Evolutionary conservation across 1,284 basidiomycete genomes (phyloP).

Genomic region (Heterobasidion occidentale): DNA sequence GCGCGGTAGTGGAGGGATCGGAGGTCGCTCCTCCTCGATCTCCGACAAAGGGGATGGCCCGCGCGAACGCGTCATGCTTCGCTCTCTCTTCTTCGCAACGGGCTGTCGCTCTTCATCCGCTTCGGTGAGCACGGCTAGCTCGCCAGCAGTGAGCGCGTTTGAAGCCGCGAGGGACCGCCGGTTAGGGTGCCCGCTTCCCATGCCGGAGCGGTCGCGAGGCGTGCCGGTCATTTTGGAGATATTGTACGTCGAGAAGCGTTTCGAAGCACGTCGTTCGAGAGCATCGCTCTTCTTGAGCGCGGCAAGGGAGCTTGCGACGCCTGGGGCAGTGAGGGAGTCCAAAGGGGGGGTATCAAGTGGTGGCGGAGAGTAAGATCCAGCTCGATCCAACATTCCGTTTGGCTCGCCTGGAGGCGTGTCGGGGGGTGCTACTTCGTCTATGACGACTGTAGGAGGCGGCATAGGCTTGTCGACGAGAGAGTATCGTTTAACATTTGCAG

Average conservation of each 20-base stretch:
- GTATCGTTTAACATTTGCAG: conserved; percentile 61
- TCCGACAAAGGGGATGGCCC: conserved; percentile 13
- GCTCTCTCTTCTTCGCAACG: conserved; percentile 13
- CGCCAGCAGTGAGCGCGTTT: conserved; percentile 50
- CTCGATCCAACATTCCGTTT: not conserved
- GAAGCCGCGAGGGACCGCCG: conserved; percentile 60
- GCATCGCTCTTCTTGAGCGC: conserved; percentile 84
- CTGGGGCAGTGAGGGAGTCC: conserved; percentile 40
- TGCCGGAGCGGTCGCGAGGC: conserved; percentile 30
- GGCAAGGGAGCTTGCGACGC: conserved; percentile 77
- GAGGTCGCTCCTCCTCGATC: conserved; percentile 4
- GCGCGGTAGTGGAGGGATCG: conserved; percentile 19
- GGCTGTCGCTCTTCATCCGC: conserved; percentile 39
- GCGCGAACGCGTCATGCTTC: conserved; percentile 17
- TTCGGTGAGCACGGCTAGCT: conserved; percentile 63
- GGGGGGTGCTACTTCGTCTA: conserved; percentile 40
- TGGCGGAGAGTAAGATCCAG: not conserved
- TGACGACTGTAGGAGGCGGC: conserved; percentile 36
- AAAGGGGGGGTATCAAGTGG: not conserved
- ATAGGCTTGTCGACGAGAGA: conserved; percentile 66
- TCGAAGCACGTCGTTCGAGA: conserved; percentile 88
- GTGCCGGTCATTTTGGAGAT: conserved; percentile 88
- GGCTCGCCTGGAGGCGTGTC: conserved; percentile 1
- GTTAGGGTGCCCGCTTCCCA: conserved; percentile 34
- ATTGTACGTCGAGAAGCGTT: conserved; percentile 94